These are phyloP conservation scores for Fusarium tuaranense DNA, from an alignment of 2,329 filamentous ascomycete species.

Conservation along the genomic window DNA sequence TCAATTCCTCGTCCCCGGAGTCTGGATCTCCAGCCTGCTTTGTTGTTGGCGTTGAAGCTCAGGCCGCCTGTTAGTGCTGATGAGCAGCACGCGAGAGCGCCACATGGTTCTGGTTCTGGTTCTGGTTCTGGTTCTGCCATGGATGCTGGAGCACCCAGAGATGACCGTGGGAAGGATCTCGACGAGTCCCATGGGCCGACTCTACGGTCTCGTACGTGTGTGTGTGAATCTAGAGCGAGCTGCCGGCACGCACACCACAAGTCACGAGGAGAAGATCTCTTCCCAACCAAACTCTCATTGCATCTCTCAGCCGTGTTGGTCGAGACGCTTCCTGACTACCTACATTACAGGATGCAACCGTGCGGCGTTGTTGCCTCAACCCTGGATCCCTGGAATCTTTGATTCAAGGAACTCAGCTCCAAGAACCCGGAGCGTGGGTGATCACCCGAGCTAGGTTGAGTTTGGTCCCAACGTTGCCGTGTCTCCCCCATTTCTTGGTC, in stretches of 20 bases:
- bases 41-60: background rate
- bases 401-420: conserved; percentile 23
- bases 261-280: background rate
- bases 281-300: background rate
- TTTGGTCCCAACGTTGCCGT: conserved; percentile 1
- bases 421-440: conserved; percentile 41
- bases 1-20: background rate
- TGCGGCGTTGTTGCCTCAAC: conserved; percentile 19
- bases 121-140: background rate
- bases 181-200: background rate
- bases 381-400: conserved; percentile 10
- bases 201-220: background rate
- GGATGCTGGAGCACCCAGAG: background rate
- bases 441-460: conserved; percentile 17
- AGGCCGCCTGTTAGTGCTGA: background rate
- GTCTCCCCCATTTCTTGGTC: background rate
- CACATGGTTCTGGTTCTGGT: background rate
- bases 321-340: background rate
- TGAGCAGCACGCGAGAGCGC: background rate
- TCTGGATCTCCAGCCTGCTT: background rate
- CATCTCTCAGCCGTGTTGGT: background rate
- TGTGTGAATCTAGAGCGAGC: background rate
- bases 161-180: background rate
- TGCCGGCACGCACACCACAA: background rate
- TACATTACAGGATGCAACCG: background rate